Evolutionary conservation across 208 protist species (phyloP), one percentile per base, ranked within the genome.

Genomic region (Angomonas deanei): DNA sequence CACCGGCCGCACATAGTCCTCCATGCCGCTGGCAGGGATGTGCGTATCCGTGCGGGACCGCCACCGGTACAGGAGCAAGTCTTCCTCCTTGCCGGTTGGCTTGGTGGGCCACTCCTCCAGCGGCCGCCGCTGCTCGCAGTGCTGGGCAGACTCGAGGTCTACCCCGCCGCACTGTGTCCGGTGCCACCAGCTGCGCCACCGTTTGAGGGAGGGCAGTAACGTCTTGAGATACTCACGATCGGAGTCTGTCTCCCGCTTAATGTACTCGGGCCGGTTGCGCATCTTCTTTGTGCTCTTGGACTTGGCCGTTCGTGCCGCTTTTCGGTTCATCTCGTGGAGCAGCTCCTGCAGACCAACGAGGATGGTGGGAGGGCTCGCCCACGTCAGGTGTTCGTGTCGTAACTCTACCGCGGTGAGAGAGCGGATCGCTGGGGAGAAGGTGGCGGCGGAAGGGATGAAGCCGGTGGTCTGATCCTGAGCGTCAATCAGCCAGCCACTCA

Each of bases 131-230:
- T 19, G 5, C 5, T 65, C 60, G 65, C 74, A 88, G 28, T 60
- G 52, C 58, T 61, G 36, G 23, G 78, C 70, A 48, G 47, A 58
- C 62, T 31, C 48, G 23, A 34, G 26, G 39, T 24, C 27, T 0
- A 55, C 34, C 17, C 59, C 50, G 23, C 78, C 76, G 61, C 81
- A 86, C 61, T 94, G 88, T 23, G 83, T 90, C n/a, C 11, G 6
- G 68, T 93, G 83, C 70, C 77, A 91, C 87, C 87, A 93, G 11
- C 21, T 42, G 19, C 83, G 76, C 82, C 82, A 94, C 11, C 74
- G 74, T 57, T 46, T 47, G 42, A 94, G 67, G 15, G 76, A 19
- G 1, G 80, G 82, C 26, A 94, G 69, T 8, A 94, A 10, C 10
- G 60, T 30, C 23, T 66, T 55, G 34, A 94, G 70, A 61, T 86